These are phyloP conservation scores for Adenanthera pavonina DNA, from an alignment of 306 rosid genomes.

Conservation along the genomic window DNA sequence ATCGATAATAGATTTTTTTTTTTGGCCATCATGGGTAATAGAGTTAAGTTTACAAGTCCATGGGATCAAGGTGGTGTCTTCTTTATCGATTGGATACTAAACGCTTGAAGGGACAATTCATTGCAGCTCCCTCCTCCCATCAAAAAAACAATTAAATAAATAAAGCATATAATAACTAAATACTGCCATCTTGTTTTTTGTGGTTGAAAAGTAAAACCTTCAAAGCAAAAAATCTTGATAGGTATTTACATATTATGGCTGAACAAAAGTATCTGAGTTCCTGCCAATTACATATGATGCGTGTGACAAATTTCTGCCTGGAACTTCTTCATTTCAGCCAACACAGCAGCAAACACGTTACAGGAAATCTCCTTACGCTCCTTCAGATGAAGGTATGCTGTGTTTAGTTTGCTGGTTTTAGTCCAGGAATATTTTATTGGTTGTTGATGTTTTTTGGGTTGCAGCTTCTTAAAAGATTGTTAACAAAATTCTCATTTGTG, in stretches of 20 bases:
- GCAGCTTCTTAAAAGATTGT: background rate
- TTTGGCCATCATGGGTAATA: background rate
- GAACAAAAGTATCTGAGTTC: background rate
- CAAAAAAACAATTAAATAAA: background rate
- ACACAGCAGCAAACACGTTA: conserved; percentile 94
- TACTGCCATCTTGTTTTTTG: background rate
- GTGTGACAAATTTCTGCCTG: conserved; percentile 14
- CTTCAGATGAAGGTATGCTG: conserved; percentile 78
- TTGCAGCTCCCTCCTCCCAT: background rate
- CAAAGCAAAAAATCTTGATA: background rate
- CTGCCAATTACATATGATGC: conserved; percentile 4
- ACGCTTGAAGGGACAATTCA: background rate
- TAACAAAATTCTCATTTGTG: conserved; percentile 20
- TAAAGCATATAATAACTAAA: background rate
- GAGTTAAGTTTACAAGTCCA: background rate
- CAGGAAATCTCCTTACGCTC: conserved; percentile 93
- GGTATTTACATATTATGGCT: background rate
- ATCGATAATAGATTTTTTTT: too few relatives aligned
- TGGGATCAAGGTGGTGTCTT: background rate
- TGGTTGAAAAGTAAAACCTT: background rate
- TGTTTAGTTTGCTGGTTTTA: conserved; percentile 1
- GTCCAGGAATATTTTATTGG: conserved; percentile 12
- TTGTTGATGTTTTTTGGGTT: background rate
- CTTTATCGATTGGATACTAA: background rate
- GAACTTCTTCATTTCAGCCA: conserved; percentile 59